Percentiles rank a stretch among this genome's conserved stretches.
Conservation (phyloP, 1,284 basidiomycete genomes). For the Rhodotorula sp. region DNA sequence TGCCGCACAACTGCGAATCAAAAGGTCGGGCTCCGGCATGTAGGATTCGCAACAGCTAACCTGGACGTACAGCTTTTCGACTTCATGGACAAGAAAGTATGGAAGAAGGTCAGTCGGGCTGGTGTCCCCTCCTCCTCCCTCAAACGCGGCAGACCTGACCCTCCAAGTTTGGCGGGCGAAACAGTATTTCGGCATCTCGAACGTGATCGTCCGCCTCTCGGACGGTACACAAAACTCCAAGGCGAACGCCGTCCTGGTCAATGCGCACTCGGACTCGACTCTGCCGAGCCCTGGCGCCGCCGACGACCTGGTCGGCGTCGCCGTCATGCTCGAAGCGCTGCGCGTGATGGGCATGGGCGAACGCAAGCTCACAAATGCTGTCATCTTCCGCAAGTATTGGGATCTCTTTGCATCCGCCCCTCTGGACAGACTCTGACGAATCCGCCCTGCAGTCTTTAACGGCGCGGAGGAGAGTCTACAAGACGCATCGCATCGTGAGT, state of each 20-base stretch:
- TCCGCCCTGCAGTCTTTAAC: constrained; percentile 65
- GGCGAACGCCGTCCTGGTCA: constrained; percentile 79
- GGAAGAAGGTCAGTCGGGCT: constrained; percentile 19
- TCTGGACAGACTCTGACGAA: background rate
- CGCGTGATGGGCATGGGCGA: constrained; percentile 74
- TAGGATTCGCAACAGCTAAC: too few species aligned
- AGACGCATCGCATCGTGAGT: constrained; percentile 74
- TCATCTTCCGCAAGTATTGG: constrained; percentile 63
- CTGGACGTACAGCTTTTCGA: constrained; percentile 16
- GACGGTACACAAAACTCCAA: constrained; percentile 71
- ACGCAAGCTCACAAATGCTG: constrained; percentile 70
- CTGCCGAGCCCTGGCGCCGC: constrained; percentile 74
- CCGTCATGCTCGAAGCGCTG: constrained; percentile 87
- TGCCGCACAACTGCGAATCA: too few species aligned
- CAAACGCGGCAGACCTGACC: constrained; percentile 66
- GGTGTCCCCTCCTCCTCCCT: too few species aligned
- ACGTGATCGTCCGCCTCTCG: constrained; percentile 84
- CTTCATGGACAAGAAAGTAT: constrained; percentile 46
- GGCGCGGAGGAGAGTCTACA: constrained; percentile 92
- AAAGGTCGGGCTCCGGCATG: too few species aligned
- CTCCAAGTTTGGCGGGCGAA: constrained; percentile 49
- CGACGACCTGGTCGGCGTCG: constrained; percentile 59
- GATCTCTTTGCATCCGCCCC: rapidly evolving
- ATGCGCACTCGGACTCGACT: constrained; percentile 79
- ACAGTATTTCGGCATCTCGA: constrained; percentile 82